Base-by-base conservation (phyloP, 2,329 filamentous ascomycete genomes). In the Pseudogymnoascus sp. region DNA sequence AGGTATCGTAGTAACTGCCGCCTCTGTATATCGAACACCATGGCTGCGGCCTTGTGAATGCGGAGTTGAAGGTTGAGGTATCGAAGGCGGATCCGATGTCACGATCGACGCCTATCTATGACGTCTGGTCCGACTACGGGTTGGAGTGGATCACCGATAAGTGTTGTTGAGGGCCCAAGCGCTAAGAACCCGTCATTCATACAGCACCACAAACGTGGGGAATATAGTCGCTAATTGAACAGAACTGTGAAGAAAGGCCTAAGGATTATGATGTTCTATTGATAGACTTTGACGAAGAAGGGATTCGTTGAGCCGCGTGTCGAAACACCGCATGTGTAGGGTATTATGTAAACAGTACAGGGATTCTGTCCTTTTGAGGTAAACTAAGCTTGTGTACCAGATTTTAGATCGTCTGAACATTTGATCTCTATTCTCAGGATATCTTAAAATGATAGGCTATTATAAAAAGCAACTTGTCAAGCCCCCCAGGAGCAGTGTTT, bases 1-100 rank as follows among this genome's bases (percentile, higher is more conserved):
- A 88, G 78, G 69, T 83, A 76, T 72, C 87, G 82, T 70, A 84
- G 74, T 69, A 89, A 75, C 67, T 86, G 83, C 70, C 86, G 82
- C 64, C 80, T 77, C 57, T 74, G 80, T 54, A 84, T 76, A 72
- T 86, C 81, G 79, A 82, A 82, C 66, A 80, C 72, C 83, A 86
- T 86, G 67, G 47, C 28, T 54, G 47, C 47, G 47, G 16, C 47
- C 47, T 54, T 54, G 47, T n/a, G 47, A 9, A 20, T 54, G 47
- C 28, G 28, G 47, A 54, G 47, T 54, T 54, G 47, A 54, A 54
- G 47, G 47, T 54, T 54, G 28, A 54, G 9, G 47, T 35, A 14
- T 54, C 11, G 28, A 35, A 54, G 47, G 47, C 28, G 47, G 47
- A 54, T 54, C 28, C 47, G n/a, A 33, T 54, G 47, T 54, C 47